Evolutionary conservation across 805 yeast genomes (phyloP), one percentile per base, ranked within the genome.

Genomic region (Sungouiella blattae): DNA sequence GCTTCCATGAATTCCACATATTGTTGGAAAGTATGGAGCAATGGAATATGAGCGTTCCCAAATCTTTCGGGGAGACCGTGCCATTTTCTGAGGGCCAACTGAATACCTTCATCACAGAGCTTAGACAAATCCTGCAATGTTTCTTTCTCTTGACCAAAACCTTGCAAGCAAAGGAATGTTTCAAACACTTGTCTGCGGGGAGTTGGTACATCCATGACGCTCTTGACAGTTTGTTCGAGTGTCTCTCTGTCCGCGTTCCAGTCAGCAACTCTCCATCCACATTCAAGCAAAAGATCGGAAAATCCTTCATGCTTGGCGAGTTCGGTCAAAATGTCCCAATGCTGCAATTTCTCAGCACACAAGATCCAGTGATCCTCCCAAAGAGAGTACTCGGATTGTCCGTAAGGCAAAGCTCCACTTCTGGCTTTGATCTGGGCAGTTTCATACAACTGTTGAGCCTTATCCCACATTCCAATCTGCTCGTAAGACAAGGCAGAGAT

Each of bases 321-420:
- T 52, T 93, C 99, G 0, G 98, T 91, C 40, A 93, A 68, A 31
- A 93, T 83, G 54, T 93, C 98, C 99, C 99, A 93, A 46, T 93
- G 97, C 55, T 93, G 98, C 26, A 93, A 67, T 58, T 91, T 91
- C 55, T 93, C 97, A 3, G 98, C 96, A 67, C 98, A 89, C 25
- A 86, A 64, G 37, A 93, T 88, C 99, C 99, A 93, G 52, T 89
- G 94, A 55, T 93, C 98, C 62, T 94, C 98, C 99, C 99, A 93
- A 22, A 93, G 68, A 0, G 93, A 80, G 51, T 93, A 93, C 55
- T 93, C 99, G 1, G 94, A 78, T 53, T 93, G 97, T 18, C 96
- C 87, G 55, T 87, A 93, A 0, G 99, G 98, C 26, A 93, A 64
- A 3, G 85, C 94, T 2, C 98, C 97, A 53, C 95, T 83, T 38